Base-by-base conservation (phyloP, 1,284 basidiomycete species). In the Leccinum griseonigrum region DNA sequence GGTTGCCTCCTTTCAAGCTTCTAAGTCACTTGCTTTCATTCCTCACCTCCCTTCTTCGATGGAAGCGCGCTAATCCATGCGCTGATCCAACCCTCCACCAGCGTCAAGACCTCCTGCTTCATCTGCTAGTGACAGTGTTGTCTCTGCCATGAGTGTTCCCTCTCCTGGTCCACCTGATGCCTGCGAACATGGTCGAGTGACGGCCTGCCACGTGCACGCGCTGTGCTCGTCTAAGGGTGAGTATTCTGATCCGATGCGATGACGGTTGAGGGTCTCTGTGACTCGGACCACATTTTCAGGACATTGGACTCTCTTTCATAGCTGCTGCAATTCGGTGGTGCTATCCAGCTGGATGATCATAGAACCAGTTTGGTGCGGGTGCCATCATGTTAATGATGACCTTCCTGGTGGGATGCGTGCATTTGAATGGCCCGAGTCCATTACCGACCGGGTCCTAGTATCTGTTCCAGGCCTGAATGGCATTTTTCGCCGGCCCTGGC, bases 151-250 rank as follows among this genome's bases (percentile, higher is more conserved):
- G 71, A 63, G 51, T 34, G 38, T 56, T 48, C 72, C 67, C 16
- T 60, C 50, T 0, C 5, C 32, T 0, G 56, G 28, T n/a, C 40
- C 28, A 3, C 55, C 59, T 22, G 52, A 63, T 18, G 5, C 34
- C 34, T 6, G 34, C 10, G 43, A 46, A 46, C 28, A 16, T 40
- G 36, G 29, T 18, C 56, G 22, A 3, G 36, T 43, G 22, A 22
- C 22, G 22, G 75, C 60, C 63, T 80, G 1, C 79, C 78, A 0
- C 73, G 74, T 57, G 73, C 71, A 0, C 73, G 74, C 56, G 73
- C 71, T 4, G 69, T 78, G 16, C 67, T 79, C 7, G 67, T 79
- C 66, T 79, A 77, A 78, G 74, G 71, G 78, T 78, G 55, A 67
- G 78, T 71, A 5, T 9, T 14, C 32, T 16, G 10, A 38, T 8